Evolutionary conservation across 83 land plant species (phyloP).

Genomic region (Diphasiastrum complanatum): DNA sequence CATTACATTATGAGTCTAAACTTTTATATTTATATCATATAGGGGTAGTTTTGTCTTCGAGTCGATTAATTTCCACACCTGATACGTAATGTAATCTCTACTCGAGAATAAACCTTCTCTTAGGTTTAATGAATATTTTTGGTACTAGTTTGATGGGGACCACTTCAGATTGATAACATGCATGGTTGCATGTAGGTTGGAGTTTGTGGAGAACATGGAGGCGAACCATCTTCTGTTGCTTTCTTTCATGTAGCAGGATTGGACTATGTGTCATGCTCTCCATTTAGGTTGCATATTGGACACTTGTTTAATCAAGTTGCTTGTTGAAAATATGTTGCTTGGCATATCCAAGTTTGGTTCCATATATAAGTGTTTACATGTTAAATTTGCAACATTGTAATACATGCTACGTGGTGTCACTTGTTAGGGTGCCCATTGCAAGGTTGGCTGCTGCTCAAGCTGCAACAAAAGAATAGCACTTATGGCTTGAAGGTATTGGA

Average conservation of each 20-base stretch:
- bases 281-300: constrained; percentile 60
- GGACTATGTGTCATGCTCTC: constrained; percentile 97
- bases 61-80: too few relatives aligned
- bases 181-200: constrained; percentile 65
- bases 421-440: constrained; percentile 86
- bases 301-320: not conserved
- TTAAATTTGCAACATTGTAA: not conserved
- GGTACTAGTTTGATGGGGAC: too few relatives aligned
- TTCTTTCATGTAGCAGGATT: constrained; percentile 82
- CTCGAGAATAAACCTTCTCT: too few relatives aligned
- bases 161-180: too few relatives aligned
- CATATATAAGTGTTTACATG: not conserved
- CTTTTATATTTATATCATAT: too few relatives aligned
- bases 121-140: too few relatives aligned
- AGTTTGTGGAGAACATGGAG: constrained; percentile 98
- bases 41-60: too few relatives aligned
- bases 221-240: constrained; percentile 93
- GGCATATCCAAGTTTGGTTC: not conserved
- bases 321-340: not conserved
- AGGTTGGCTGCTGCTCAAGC: constrained; percentile 95
- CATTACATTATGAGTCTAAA: too few relatives aligned
- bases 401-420: not conserved
- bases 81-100: too few relatives aligned
- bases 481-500: too few relatives aligned
- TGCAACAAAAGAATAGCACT: constrained; percentile 33